Evolutionary conservation across 1,284 basidiomycete species (phyloP).

Genomic region (Mycena sp.): DNA sequence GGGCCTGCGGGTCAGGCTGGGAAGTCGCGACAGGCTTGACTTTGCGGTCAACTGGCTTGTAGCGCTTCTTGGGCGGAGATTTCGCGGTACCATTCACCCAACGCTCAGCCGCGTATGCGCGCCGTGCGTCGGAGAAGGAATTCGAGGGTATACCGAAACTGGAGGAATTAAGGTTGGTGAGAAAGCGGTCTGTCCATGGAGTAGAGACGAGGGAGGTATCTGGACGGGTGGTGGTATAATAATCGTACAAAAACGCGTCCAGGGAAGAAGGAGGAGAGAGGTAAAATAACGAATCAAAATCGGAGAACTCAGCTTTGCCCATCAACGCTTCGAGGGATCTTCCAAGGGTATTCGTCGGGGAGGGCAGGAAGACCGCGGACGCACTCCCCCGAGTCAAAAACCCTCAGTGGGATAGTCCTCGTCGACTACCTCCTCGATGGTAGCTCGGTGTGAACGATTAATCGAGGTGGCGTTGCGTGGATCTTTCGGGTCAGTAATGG

Average conservation of each 20-base stretch:
- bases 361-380: constrained; percentile 15
- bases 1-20: too few species aligned
- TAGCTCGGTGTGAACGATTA: background rate
- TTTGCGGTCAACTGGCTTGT: too few species aligned
- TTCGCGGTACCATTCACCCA: constrained; percentile 32
- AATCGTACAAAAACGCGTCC: constrained; percentile 26
- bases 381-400: constrained; percentile 25
- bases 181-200: too few species aligned
- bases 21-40: too few species aligned
- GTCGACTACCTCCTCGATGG: background rate
- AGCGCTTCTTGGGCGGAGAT: constrained; percentile 35
- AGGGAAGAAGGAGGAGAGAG: constrained; percentile 26
- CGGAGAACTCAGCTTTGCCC: too few species aligned
- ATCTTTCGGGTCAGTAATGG: constrained; percentile 22
- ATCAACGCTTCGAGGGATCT: constrained; percentile 26
- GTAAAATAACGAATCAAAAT: constrained; percentile 27
- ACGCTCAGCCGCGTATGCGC: too few species aligned
- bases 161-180: too few species aligned
- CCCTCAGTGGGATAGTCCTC: constrained; percentile 24
- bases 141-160: too few species aligned
- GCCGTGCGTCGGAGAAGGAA: too few species aligned
- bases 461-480: constrained; percentile 8
- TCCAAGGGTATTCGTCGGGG: constrained; percentile 24
- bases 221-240: background rate
- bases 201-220: constrained; percentile 8